A percentile compares a stretch with the other conserved stretches of the same genome.
Evolutionary conservation across 768 basidiomycete genomes (phyloP).

Genomic region (Exsudoporus frostii): DNA sequence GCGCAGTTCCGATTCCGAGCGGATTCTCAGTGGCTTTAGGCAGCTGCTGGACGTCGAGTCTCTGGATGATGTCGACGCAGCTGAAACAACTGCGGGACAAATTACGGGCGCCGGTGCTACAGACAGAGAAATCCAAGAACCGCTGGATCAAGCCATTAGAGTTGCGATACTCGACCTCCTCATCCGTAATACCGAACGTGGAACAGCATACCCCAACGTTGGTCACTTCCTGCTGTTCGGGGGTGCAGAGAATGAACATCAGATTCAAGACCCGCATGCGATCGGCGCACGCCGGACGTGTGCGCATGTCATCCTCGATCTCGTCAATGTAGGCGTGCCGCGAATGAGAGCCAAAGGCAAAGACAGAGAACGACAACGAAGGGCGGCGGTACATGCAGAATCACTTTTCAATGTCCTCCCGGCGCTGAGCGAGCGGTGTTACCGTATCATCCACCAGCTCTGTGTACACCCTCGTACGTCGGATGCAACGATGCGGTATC

Average conservation of each 20-base stretch:
- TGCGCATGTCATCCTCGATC: slow-evolving; percentile 76
- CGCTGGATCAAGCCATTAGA: slow-evolving; percentile 66
- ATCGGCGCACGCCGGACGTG: slow-evolving; percentile 67
- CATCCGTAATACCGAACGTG: slow-evolving; percentile 66
- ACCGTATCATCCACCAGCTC: slow-evolving; percentile 78
- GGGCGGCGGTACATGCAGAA: slow-evolving; percentile 28
- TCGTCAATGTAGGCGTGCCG: slow-evolving; percentile 72
- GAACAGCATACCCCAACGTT: slow-evolving; percentile 70
- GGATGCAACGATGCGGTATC: slow-evolving; percentile 76
- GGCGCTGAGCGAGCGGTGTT: slow-evolving; percentile 79
- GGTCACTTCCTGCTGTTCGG: slow-evolving; percentile 88
- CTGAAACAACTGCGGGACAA: slow-evolving; percentile 60
- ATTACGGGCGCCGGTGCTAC: slow-evolving; percentile 73
- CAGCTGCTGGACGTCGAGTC: slow-evolving; percentile 62
- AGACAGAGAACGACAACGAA: slow-evolving; percentile 32
- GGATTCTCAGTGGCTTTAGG: slow-evolving; percentile 78
- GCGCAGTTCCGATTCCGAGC: slow-evolving; percentile 77
- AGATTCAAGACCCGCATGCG: slow-evolving; percentile 77
- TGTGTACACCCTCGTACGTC: slow-evolving; percentile 86
- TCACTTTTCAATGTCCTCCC: slow-evolving; percentile 69
- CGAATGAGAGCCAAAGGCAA: slow-evolving; percentile 45
- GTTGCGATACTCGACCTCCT: slow-evolving; percentile 79
- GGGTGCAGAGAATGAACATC: slow-evolving; percentile 51
- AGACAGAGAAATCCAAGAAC: slow-evolving; percentile 42
- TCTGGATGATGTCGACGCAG: slow-evolving; percentile 53